phyloP scores from a whole-genome alignment of 1,284 basidiomycete species.

The Thelephora terrestris region DNA sequence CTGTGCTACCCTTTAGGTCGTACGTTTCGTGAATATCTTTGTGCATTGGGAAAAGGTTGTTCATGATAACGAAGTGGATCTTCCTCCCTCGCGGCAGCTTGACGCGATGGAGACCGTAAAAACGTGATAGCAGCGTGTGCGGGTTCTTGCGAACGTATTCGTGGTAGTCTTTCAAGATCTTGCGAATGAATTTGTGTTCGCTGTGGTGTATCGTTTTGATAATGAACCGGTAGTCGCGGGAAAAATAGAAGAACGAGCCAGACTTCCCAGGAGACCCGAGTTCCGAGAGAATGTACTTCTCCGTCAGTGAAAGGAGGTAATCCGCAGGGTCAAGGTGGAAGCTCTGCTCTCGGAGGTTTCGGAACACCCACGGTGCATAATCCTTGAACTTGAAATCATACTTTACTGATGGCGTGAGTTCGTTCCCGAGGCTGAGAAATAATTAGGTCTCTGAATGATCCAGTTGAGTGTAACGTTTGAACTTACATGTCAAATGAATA shows the following conservation, averaged over 20 bases:
- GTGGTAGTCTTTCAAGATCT: slow-evolving; percentile 82
- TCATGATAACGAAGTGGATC: slow-evolving; percentile 99
- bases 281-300: slow-evolving; percentile 96
- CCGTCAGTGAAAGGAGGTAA: slow-evolving; percentile 91
- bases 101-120: slow-evolving; percentile 95
- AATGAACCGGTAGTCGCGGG: slow-evolving; percentile 97
- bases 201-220: slow-evolving; percentile 97
- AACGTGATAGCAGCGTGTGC: slow-evolving; percentile 87
- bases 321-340: slow-evolving; percentile 97
- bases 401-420: slow-evolving; percentile 91
- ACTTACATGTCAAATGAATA: slow-evolving; percentile 94
- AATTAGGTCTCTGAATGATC: slow-evolving; percentile 9
- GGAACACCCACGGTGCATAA: slow-evolving; percentile 97
- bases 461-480: not conserved
- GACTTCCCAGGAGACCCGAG: slow-evolving; percentile 98
- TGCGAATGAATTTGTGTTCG: slow-evolving; percentile 90
- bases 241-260: slow-evolving; percentile 99
- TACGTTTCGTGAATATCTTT: slow-evolving; percentile 97
- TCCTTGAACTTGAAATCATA: slow-evolving; percentile 99
- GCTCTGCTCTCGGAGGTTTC: slow-evolving; percentile 86
- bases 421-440: slow-evolving; percentile 75
- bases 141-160: slow-evolving; percentile 85
- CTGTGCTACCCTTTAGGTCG: slow-evolving; percentile 92
- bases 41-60: slow-evolving; percentile 97
- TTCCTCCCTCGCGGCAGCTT: slow-evolving; percentile 91